These are phyloP conservation scores for Musa schizocarpa DNA, from an alignment of 176 grass and related monocot species.

Conservation along the genomic window DNA sequence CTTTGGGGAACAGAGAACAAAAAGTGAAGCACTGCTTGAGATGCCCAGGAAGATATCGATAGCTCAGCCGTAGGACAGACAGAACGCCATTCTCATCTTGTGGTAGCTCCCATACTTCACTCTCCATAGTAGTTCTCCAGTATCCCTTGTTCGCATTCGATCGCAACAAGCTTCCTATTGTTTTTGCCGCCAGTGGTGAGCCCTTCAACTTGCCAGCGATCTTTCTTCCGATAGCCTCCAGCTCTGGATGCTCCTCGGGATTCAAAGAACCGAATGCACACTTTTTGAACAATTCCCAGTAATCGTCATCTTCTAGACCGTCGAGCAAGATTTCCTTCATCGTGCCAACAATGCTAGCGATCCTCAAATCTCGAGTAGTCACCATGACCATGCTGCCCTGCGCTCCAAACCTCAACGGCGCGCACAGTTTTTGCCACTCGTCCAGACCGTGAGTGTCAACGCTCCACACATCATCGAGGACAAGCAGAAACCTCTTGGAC, in stretches of 20 bases:
- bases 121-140: conserved; percentile 22
- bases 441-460: neutral
- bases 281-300: conserved; percentile 21
- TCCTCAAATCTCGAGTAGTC: conserved; percentile 13
- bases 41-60: conserved; percentile 11
- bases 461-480: conserved; percentile 37
- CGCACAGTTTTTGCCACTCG: conserved; percentile 14
- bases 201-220: conserved; percentile 25
- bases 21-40: conserved; percentile 18
- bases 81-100: conserved; percentile 8
- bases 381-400: conserved; percentile 25
- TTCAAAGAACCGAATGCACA: conserved; percentile 24
- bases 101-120: conserved; percentile 22
- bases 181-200: conserved; percentile 27
- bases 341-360: neutral
- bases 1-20: conserved; percentile 23
- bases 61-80: conserved; percentile 21
- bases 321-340: conserved; percentile 2
- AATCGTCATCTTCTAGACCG: conserved; percentile 1
- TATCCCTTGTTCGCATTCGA: neutral
- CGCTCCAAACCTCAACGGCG: neutral
- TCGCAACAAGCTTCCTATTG: conserved; percentile 19
- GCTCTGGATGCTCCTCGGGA: neutral
- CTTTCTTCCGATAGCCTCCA: conserved; percentile 18
- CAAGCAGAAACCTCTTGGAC: conserved; percentile 19